Evolutionary conservation across 768 basidiomycete genomes (phyloP), one percentile per base, ranked within the genome.

Genomic region (Lanmaoa rubissima): DNA sequence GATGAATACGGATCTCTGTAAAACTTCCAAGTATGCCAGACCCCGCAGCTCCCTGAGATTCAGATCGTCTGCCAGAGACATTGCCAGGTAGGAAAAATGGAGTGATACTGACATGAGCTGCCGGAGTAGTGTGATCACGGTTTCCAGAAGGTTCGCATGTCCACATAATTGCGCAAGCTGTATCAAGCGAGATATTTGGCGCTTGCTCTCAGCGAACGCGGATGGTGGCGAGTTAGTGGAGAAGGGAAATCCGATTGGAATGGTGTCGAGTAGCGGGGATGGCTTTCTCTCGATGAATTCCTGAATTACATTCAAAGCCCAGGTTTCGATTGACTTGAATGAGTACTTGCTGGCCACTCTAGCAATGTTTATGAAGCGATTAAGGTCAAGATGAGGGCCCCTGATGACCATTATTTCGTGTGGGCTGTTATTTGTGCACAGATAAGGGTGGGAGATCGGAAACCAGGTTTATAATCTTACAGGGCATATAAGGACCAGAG

Each of bases 401-500:
- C 79, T 78, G 13, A 82, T 74, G 42, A 76, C 66, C 53, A 73
- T 73, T 21, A 88, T 73, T 62, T 90, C 87, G 19, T 79, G 82
- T 4, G 88, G 88, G 57, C 88, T 90, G 39, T 38, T 28, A 13
- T 60, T 40, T 34, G 51, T 42, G 36, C 24, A 47, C 5, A 32
- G 26, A 55, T 54, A 17, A 62, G 52, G 3, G n/a, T 21, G 16
- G 31, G 5, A 24, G 24, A 14, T 5, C 19, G 1, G 21, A 36
- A 40, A 51, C 21, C 2, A 10, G 21, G 7, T 19, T 19, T 11
- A 53, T 52, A 55, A 39, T 68, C 87, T 72, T 63, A 89, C 88
- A 87, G 65, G 8, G 88, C 86, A 63, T 91, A 90, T n/a, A 90
- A 70, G 1, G 83, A 83, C 85, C 85, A 88, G 34, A 92, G 78